A percentile compares a stretch with the other conserved stretches of the same genome.
These are phyloP conservation scores for Hirsutella minnesotensis DNA, from an alignment of 2,329 filamentous ascomycete species.

Conservation along the genomic window DNA sequence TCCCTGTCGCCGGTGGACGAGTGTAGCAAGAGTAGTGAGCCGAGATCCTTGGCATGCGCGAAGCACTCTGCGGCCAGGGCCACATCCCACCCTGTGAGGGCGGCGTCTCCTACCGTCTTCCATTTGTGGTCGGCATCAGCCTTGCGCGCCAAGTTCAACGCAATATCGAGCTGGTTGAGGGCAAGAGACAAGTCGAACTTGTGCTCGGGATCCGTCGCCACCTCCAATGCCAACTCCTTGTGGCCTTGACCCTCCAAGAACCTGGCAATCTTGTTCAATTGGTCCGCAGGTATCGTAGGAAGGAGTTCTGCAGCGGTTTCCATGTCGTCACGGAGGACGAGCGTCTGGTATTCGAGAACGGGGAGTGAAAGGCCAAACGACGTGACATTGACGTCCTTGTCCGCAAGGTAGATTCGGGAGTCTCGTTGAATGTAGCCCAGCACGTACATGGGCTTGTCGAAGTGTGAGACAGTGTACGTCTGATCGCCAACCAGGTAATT, in stretches of 20 bases:
- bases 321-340: constrained; percentile 88
- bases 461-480: constrained; percentile 94
- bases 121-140: constrained; percentile 93
- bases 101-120: constrained; percentile 93
- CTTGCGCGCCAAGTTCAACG: constrained; percentile 69
- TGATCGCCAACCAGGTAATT: constrained; percentile 98
- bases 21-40: constrained; percentile 78
- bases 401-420: constrained; percentile 85
- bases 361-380: constrained; percentile 85
- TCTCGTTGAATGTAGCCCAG: constrained; percentile 92
- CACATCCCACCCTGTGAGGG: constrained; percentile 77
- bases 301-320: constrained; percentile 82
- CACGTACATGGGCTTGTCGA: constrained; percentile 89
- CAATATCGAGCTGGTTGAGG: constrained; percentile 73
- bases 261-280: constrained; percentile 95
- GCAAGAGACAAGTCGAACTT: constrained; percentile 86
- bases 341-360: constrained; percentile 92
- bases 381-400: constrained; percentile 88
- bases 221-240: constrained; percentile 88
- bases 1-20: constrained; percentile 71
- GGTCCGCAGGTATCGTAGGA: constrained; percentile 72
- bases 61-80: constrained; percentile 88
- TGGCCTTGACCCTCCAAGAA: constrained; percentile 96
- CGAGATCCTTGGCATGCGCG: constrained; percentile 77
- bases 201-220: constrained; percentile 90